phyloP scores from a whole-genome alignment of 768 basidiomycete genomes.

The Tulasnella sp. region DNA sequence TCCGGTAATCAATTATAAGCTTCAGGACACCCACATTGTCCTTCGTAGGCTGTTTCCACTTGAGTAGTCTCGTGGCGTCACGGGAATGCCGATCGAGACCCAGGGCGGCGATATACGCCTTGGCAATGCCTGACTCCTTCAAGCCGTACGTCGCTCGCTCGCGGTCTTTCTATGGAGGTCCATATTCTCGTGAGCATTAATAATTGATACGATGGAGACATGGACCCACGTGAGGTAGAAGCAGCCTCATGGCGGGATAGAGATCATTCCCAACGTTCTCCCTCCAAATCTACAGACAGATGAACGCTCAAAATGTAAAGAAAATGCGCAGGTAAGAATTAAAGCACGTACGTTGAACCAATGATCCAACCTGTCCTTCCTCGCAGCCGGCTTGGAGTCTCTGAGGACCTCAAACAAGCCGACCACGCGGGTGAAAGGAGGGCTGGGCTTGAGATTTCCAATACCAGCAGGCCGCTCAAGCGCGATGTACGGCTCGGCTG shows the following conservation, averaged over 20 bases:
- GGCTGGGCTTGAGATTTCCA: constrained; percentile 8
- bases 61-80: constrained; percentile 68
- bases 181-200: neutral
- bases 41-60: constrained; percentile 82
- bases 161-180: constrained; percentile 69
- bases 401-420: constrained; percentile 9
- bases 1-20: neutral
- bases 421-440: neutral
- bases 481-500: neutral
- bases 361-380: constrained; percentile 17
- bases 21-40: constrained; percentile 38
- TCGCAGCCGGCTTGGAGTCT: constrained; percentile 5
- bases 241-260: constrained; percentile 77
- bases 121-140: constrained; percentile 91
- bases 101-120: constrained; percentile 82
- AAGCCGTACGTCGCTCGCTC: constrained; percentile 87
- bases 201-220: neutral
- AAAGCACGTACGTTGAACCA: constrained; percentile 66
- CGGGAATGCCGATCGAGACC: constrained; percentile 69
- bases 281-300: constrained; percentile 60
- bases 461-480: constrained; percentile 4
- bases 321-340: neutral
- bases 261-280: constrained; percentile 75
- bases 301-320: constrained; percentile 16
- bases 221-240: constrained; percentile 70